These are phyloP conservation scores for Solanum gandarillasii DNA, from an alignment of 257 asterid genomes.

Conservation along the genomic window DNA sequence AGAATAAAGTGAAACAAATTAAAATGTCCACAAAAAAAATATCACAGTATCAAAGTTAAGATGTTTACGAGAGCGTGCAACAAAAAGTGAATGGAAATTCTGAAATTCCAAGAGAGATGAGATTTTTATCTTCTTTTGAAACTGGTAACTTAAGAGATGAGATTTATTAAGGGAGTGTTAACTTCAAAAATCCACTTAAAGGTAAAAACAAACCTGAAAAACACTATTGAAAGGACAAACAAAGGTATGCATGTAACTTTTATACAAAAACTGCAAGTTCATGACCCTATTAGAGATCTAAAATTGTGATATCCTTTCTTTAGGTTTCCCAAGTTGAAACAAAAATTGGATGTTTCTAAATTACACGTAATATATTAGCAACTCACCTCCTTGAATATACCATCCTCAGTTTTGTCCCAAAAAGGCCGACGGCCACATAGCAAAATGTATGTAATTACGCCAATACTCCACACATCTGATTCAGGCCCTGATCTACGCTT, in stretches of 20 bases:
- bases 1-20: not conserved
- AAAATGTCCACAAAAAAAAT: not conserved
- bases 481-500: constrained; percentile 96
- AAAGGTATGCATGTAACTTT: not conserved
- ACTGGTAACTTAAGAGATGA: too few relatives aligned
- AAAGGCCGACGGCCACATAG: constrained; percentile 96
- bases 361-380: not conserved
- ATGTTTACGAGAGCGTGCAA: not conserved
- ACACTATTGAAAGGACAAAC: not conserved
- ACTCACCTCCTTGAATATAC: constrained; percentile 91
- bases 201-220: not conserved
- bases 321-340: not conserved
- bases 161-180: not conserved
- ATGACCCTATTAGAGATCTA: not conserved
- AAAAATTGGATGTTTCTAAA: not conserved
- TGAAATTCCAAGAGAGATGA: not conserved
- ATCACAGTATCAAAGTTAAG: not conserved
- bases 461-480: constrained; percentile 99
- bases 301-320: not conserved
- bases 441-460: constrained; percentile 92
- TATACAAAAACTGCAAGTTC: not conserved
- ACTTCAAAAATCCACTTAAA: not conserved
- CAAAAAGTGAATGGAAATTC: not conserved
- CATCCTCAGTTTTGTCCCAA: constrained; percentile 99
- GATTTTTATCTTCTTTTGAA: too few relatives aligned